A percentile compares a stretch with the other conserved stretches of the same genome.
Evolutionary conservation across 305 asterid genomes (phyloP).

Genomic region (Fraxinus dipetala): DNA sequence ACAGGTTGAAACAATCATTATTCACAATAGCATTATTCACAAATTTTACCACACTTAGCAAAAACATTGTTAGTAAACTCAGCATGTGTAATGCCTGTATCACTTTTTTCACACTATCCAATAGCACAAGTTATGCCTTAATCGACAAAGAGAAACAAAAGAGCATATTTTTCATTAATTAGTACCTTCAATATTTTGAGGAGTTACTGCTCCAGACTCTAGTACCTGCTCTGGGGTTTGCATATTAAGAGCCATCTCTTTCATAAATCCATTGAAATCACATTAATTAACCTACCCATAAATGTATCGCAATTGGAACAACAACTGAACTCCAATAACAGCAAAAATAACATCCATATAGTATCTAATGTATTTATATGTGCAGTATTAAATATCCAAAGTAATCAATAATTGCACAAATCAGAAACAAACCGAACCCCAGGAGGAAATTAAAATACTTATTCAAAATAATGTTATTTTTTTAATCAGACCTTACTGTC

Average conservation of each 20-base stretch:
- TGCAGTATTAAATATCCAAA: too few relatives aligned
- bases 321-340: too few relatives aligned
- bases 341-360: background rate
- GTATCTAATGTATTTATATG: background rate
- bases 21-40: background rate
- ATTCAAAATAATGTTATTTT: background rate
- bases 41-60: background rate
- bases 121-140: background rate
- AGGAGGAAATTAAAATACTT: background rate
- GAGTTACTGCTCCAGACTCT: slow-evolving; percentile 79
- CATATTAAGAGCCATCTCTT: slow-evolving; percentile 45
- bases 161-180: background rate
- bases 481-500: background rate
- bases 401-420: background rate
- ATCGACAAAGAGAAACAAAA: background rate
- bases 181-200: slow-evolving; percentile 77
- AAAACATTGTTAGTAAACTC: background rate
- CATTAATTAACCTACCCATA: background rate
- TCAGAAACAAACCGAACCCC: background rate
- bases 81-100: background rate
- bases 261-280: slow-evolving; percentile 19
- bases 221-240: slow-evolving; percentile 72
- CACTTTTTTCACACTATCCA: too few relatives aligned
- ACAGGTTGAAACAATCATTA: background rate
- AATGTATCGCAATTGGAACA: background rate